Evolutionary conservation across 441 rosid genomes (phyloP).

Genomic region (Kokia cookei): DNA sequence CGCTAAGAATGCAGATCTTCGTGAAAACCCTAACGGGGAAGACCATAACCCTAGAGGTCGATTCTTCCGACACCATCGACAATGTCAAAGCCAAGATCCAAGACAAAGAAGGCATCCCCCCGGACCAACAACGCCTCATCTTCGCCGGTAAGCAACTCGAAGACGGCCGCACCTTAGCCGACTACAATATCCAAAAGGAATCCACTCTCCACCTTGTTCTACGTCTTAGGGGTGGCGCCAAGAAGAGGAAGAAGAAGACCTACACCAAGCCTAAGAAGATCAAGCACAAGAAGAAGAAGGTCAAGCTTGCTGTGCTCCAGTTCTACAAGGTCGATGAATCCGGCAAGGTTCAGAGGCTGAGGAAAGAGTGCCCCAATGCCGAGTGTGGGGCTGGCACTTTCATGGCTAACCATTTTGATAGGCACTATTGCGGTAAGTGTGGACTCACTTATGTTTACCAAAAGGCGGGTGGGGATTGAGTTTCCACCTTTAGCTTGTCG

Average conservation of each 20-base stretch:
- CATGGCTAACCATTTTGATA: constrained; percentile 79
- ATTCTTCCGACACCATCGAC: constrained; percentile 86
- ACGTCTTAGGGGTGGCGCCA: constrained; percentile 80
- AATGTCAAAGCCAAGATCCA: constrained; percentile 87
- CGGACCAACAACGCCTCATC: constrained; percentile 80
- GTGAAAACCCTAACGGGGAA: constrained; percentile 93
- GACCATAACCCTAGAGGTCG: constrained; percentile 87
- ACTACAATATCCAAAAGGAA: constrained; percentile 87
- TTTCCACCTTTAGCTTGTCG: neutral
- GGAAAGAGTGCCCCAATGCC: no score
- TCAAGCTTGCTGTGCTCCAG: no score
- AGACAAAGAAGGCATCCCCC: constrained; percentile 80
- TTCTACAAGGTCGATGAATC: no score
- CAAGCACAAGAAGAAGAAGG: no score
- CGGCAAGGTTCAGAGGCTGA: no score
- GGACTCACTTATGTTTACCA: constrained; percentile 16
- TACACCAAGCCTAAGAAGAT: no score
- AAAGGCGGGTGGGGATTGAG: constrained; percentile 54
- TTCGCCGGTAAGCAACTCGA: constrained; percentile 92
- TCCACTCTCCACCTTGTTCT: constrained; percentile 81
- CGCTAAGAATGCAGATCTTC: constrained; percentile 79
- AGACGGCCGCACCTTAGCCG: constrained; percentile 84
- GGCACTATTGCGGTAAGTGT: constrained; percentile 90
- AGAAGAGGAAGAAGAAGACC: constrained; percentile 37
- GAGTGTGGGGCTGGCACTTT: constrained; percentile 36